Evolutionary conservation across 805 yeast species (phyloP).

Genomic region (Cyberlindnera mississippiensis): DNA sequence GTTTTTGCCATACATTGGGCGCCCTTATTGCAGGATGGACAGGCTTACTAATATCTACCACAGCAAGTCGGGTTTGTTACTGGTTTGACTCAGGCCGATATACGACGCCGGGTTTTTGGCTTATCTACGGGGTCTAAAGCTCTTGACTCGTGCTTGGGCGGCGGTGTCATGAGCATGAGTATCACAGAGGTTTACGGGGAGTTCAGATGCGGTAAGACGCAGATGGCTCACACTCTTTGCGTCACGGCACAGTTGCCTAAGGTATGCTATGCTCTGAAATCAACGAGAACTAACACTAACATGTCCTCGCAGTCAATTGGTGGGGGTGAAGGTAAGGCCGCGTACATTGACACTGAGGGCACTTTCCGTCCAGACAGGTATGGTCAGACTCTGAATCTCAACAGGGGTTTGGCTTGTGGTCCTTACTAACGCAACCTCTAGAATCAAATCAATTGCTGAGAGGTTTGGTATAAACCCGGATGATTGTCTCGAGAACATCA

Average conservation of each 20-base stretch:
- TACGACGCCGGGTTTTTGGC: constrained; percentile 58
- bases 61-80: constrained; percentile 67
- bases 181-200: constrained; percentile 80
- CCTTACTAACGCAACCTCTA: constrained; percentile 9
- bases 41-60: neutral
- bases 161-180: constrained; percentile 73
- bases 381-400: neutral
- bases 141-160: constrained; percentile 65
- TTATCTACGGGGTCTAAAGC: constrained; percentile 71
- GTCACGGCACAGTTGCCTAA: constrained; percentile 72
- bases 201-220: constrained; percentile 80
- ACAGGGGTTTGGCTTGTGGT: neutral
- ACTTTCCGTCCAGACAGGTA: constrained; percentile 65
- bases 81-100: constrained; percentile 63
- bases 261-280: too few relatives aligned
- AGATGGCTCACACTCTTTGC: constrained; percentile 72
- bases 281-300: too few relatives aligned
- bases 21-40: too few relatives aligned
- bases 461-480: constrained; percentile 67
- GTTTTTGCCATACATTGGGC: neutral
- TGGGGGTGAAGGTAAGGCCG: constrained; percentile 79
- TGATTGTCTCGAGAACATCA: constrained; percentile 64
- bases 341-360: constrained; percentile 78
- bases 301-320: constrained; percentile 37
- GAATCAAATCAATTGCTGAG: constrained; percentile 60